Conservation (phyloP, 1,284 basidiomycete species). For the Fomitopsis pinicola region DNA sequence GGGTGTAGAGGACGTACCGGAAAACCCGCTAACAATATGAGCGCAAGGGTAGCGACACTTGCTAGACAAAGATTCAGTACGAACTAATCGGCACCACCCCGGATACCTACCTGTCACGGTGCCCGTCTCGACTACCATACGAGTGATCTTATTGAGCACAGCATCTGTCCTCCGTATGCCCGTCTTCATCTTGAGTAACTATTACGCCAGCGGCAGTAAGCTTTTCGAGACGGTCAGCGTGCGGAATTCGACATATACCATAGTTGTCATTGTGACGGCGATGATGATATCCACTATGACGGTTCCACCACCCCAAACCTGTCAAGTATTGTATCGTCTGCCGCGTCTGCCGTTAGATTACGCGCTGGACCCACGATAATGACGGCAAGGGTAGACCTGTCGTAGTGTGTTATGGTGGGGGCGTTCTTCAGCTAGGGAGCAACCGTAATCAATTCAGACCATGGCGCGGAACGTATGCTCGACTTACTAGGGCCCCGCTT, state of each 20-base stretch:
- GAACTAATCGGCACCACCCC: not conserved
- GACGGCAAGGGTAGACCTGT: not conserved
- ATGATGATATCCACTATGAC: not conserved
- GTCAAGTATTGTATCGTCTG: not conserved
- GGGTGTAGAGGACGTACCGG: too few relatives aligned
- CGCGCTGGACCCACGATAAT: not conserved
- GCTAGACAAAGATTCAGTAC: too few relatives aligned
- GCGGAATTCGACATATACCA: not conserved
- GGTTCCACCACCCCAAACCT: not conserved
- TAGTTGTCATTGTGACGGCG: not conserved
- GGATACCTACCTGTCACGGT: not conserved
- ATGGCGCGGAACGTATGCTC: too few relatives aligned
- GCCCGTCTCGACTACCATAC: not conserved
- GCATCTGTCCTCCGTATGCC: not conserved
- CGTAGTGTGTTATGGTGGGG: not conserved
- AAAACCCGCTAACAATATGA: too few relatives aligned
- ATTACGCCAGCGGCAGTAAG: not conserved
- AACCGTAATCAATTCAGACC: too few relatives aligned
- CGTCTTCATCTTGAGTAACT: not conserved
- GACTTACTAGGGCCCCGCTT: not conserved
- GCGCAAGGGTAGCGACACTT: not conserved
- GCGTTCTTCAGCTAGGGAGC: not conserved
- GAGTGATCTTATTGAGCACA: not conserved
- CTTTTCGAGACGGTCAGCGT: not conserved
- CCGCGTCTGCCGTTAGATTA: not conserved